Evolutionary conservation across 768 basidiomycete species (phyloP).

Genomic region (Piloderma croceum): DNA sequence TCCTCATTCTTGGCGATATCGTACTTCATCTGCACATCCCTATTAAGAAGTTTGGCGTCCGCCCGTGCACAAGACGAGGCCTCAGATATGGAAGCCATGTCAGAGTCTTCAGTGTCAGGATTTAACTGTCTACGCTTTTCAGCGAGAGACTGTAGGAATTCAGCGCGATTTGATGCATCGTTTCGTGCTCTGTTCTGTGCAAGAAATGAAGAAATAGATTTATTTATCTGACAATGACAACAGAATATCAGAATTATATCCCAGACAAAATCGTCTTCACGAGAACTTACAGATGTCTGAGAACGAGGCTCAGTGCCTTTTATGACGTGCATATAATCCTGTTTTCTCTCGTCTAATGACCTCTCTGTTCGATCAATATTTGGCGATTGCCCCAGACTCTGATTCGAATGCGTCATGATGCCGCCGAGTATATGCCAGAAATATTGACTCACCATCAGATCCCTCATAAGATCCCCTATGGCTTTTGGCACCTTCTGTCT

Average conservation of each 20-base stretch:
- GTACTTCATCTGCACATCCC: slow-evolving; percentile 79
- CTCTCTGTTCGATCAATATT: slow-evolving; percentile 24
- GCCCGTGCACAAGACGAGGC: slow-evolving; percentile 64
- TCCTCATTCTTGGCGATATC: slow-evolving; percentile 84
- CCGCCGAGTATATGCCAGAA: background rate
- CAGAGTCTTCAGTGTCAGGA: slow-evolving; percentile 24
- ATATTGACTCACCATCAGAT: slow-evolving; percentile 43
- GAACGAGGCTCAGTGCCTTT: slow-evolving; percentile 43
- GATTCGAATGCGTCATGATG: slow-evolving; percentile 1
- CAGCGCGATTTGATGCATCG: slow-evolving; percentile 69
- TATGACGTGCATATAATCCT: slow-evolving; percentile 52
- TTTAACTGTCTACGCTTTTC: slow-evolving; percentile 47
- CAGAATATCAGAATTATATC: too few species aligned
- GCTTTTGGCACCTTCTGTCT: slow-evolving; percentile 49
- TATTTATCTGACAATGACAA: slow-evolving; percentile 48
- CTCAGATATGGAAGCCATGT: slow-evolving; percentile 25
- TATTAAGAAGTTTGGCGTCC: slow-evolving; percentile 64
- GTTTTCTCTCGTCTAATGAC: slow-evolving; percentile 61
- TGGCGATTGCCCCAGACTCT: slow-evolving; percentile 26
- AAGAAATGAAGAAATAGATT: slow-evolving; percentile 66
- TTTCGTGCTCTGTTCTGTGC: slow-evolving; percentile 67
- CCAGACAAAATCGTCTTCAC: too few species aligned
- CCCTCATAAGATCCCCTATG: slow-evolving; percentile 43
- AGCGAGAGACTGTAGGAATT: slow-evolving; percentile 59
- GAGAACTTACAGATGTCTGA: slow-evolving; percentile 51